These are phyloP conservation scores for Benincasa hispida DNA, from an alignment of 306 rosid species.

Conservation along the genomic window DNA sequence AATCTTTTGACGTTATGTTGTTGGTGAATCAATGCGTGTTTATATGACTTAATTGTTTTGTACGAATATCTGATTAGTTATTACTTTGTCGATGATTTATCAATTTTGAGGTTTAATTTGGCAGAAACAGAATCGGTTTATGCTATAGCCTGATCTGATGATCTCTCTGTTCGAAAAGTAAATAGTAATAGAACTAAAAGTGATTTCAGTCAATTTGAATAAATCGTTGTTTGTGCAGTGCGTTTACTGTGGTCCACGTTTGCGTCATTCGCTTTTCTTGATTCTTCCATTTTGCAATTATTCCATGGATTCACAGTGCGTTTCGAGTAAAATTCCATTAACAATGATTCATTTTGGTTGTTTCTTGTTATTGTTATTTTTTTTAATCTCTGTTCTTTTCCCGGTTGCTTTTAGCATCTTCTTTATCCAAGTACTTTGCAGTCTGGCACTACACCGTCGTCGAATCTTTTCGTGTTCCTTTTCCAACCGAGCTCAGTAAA, in stretches of 20 bases:
- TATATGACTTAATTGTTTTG: neutral
- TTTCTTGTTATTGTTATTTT: neutral
- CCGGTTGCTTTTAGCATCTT: neutral
- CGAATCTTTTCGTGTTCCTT: neutral
- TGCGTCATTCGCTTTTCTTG: neutral
- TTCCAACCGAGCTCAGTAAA: neutral
- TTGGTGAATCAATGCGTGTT: neutral
- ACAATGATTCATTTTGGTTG: neutral
- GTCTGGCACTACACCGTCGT: slow-evolving; percentile 7
- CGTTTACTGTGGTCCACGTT: neutral
- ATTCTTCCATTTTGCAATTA: neutral
- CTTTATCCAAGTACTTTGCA: neutral
- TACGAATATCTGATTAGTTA: neutral
- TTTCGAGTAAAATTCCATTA: neutral
- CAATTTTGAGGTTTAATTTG: neutral
- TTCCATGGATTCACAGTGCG: neutral
- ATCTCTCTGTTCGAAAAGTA: neutral
- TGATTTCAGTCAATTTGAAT: neutral
- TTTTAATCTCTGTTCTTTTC: neutral
- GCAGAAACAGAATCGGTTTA: neutral
- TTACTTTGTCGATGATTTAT: neutral
- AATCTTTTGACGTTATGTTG: neutral
- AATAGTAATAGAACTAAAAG: neutral
- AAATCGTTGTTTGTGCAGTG: neutral
- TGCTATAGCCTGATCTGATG: neutral